These are phyloP conservation scores for Boletales sp. DNA, from an alignment of 768 basidiomycete species.

Conservation along the genomic window DNA sequence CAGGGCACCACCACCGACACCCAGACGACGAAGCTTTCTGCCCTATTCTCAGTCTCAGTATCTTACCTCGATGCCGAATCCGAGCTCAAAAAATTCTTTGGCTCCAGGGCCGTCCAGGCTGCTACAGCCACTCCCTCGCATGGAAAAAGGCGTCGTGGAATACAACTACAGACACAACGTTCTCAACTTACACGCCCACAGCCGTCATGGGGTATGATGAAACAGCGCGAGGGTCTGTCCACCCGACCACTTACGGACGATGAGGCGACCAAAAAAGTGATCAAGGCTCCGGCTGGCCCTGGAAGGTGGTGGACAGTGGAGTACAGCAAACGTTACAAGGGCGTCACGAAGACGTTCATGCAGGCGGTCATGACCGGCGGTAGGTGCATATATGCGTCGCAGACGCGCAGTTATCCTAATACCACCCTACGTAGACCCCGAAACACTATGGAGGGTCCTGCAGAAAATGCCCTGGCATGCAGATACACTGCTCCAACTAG, in stretches of 20 bases:
- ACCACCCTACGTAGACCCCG: slow-evolving; percentile 53
- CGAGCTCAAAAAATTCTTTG: slow-evolving; percentile 93
- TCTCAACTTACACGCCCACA: slow-evolving; percentile 79
- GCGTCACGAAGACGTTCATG: slow-evolving; percentile 77
- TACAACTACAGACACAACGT: slow-evolving; percentile 38
- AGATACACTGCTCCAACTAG: slow-evolving; percentile 60
- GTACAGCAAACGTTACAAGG: slow-evolving; percentile 81
- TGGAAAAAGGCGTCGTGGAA: slow-evolving; percentile 35
- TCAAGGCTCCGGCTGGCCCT: slow-evolving; percentile 37
- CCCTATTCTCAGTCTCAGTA: slow-evolving; percentile 75
- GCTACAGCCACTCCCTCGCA: slow-evolving; percentile 33
- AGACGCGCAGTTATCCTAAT: not conserved
- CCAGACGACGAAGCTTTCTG: slow-evolving; percentile 36
- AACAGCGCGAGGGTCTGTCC: slow-evolving; percentile 68
- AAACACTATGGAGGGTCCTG: slow-evolving; percentile 74
- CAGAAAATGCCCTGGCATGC: slow-evolving; percentile 84
- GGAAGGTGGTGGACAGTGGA: slow-evolving; percentile 91
- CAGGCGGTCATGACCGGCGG: slow-evolving; percentile 78
- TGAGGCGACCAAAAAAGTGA: slow-evolving; percentile 48
- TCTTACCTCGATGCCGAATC: slow-evolving; percentile 83
- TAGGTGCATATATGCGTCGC: slow-evolving; percentile 32
- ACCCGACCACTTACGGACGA: slow-evolving; percentile 53
- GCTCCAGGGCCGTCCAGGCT: slow-evolving; percentile 74
- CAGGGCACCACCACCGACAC: slow-evolving; percentile 22
- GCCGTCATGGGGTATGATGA: slow-evolving; percentile 69